Evolutionary conservation across 805 yeast species (phyloP).

Genomic region (Candida argentea): DNA sequence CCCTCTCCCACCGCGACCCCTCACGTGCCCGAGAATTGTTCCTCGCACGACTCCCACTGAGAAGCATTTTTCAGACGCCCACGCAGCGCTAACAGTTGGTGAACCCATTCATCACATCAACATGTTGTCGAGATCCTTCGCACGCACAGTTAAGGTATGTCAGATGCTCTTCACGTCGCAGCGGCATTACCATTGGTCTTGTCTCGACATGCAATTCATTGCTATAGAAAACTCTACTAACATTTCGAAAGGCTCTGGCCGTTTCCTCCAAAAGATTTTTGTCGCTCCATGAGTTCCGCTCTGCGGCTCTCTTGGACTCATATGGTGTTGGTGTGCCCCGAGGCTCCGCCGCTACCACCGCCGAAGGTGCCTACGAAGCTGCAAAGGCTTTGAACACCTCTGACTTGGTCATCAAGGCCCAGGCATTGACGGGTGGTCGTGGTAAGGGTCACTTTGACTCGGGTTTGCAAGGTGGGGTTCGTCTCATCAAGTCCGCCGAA

Average conservation of each 20-base stretch:
- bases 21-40: no score
- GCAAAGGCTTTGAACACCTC: conserved; percentile 69
- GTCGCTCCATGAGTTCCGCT: conserved; percentile 92
- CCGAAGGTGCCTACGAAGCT: conserved; percentile 76
- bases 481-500: conserved; percentile 73
- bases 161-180: background rate
- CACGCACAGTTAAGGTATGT: conserved; percentile 36
- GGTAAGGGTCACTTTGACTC: conserved; percentile 97
- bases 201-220: background rate
- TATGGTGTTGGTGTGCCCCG: conserved; percentile 88
- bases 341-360: conserved; percentile 85
- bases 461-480: conserved; percentile 95
- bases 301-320: conserved; percentile 72
- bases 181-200: conserved; percentile 1
- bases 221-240: background rate
- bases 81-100: no score
- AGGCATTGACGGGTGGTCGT: conserved; percentile 98
- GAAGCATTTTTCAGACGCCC: no score
- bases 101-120: no score
- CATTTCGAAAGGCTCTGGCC: conserved; percentile 17
- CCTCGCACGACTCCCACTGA: no score
- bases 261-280: conserved; percentile 48
- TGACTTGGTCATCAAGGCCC: conserved; percentile 93
- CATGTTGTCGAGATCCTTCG: conserved; percentile 35
- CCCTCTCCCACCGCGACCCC: no score